phyloP scores from a whole-genome alignment of 2,329 filamentous ascomycete species.

The Ophiocordyceps polyrhachis-furcata region DNA sequence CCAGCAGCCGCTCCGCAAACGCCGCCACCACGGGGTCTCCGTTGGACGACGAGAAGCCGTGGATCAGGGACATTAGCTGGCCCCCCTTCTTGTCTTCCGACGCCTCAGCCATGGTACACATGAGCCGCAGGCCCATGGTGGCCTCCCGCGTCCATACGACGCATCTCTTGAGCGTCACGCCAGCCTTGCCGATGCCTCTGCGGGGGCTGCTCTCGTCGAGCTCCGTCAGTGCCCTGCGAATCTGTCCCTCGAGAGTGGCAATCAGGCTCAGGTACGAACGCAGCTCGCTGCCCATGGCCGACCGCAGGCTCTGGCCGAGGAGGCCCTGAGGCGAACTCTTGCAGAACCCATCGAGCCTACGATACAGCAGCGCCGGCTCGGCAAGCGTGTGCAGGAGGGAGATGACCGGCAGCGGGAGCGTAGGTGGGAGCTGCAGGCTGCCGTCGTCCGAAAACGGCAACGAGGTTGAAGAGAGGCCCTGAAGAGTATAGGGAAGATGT shows the following conservation, averaged over 20 bases:
- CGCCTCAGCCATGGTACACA: constrained; percentile 89
- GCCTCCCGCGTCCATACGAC: constrained; percentile 96
- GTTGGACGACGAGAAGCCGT: constrained; percentile 81
- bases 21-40: constrained; percentile 87
- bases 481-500: constrained; percentile 81
- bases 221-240: constrained; percentile 59
- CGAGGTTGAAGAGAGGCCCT: constrained; percentile 77
- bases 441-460: constrained; percentile 54
- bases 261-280: constrained; percentile 80
- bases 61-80: constrained; percentile 82
- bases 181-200: constrained; percentile 61
- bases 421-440: constrained; percentile 56
- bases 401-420: constrained; percentile 66
- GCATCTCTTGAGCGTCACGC: constrained; percentile 86
- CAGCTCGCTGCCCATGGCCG: constrained; percentile 69
- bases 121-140: constrained; percentile 81
- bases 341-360: constrained; percentile 61
- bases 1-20: constrained; percentile 77
- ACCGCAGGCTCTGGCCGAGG: constrained; percentile 79
- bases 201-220: constrained; percentile 50
- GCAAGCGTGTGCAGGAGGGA: constrained; percentile 78
- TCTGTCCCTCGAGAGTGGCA: constrained; percentile 82
- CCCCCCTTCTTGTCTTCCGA: constrained; percentile 70
- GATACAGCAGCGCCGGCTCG: constrained; percentile 85
- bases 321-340: constrained; percentile 66